Percentiles rank a stretch among this genome's conserved stretches.
These are phyloP conservation scores for Thalassiosira exigua DNA, from an alignment of 352 stramenopile genomes.

Conservation along the genomic window DNA sequence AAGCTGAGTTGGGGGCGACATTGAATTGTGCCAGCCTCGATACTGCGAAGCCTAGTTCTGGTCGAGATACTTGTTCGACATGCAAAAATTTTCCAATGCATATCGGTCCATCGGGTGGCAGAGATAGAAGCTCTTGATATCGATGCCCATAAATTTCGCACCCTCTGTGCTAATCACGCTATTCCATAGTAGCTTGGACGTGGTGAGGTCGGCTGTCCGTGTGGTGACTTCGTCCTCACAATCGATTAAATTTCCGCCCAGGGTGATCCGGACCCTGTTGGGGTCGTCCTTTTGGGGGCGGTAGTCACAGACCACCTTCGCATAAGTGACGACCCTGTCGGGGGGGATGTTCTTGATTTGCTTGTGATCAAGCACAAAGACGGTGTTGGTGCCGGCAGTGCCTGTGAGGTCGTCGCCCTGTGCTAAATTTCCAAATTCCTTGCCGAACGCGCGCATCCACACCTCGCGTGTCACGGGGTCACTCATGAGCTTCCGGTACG, in stretches of 20 bases:
- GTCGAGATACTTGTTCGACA: neutral
- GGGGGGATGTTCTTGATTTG: conserved; percentile 22
- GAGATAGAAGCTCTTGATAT: conserved; percentile 53
- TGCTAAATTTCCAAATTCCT: conserved; percentile 31
- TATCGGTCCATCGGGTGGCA: conserved; percentile 19
- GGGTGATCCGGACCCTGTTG: conserved; percentile 28
- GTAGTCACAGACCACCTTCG: conserved; percentile 14
- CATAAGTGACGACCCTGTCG: conserved; percentile 22
- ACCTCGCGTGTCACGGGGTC: too few species aligned
- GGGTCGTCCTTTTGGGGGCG: conserved; percentile 25
- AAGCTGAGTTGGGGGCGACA: neutral
- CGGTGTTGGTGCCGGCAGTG: conserved; percentile 14
- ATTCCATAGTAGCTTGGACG: conserved; percentile 8
- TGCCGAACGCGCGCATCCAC: conserved; percentile 24
- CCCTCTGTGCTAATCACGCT: neutral
- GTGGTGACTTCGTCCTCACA: conserved; percentile 22
- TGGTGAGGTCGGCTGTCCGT: conserved; percentile 21
- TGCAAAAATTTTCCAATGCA: conserved; percentile 11
- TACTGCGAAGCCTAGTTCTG: conserved; percentile 8
- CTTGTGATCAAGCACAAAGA: conserved; percentile 22
- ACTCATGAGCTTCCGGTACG: too few species aligned
- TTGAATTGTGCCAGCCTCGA: conserved; percentile 4
- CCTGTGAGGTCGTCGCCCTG: conserved; percentile 20
- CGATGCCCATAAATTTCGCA: conserved; percentile 21
- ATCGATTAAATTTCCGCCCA: conserved; percentile 21